Conservation (phyloP, 78 protist genomes). For the Dictyostelium firmibasis region DNA sequence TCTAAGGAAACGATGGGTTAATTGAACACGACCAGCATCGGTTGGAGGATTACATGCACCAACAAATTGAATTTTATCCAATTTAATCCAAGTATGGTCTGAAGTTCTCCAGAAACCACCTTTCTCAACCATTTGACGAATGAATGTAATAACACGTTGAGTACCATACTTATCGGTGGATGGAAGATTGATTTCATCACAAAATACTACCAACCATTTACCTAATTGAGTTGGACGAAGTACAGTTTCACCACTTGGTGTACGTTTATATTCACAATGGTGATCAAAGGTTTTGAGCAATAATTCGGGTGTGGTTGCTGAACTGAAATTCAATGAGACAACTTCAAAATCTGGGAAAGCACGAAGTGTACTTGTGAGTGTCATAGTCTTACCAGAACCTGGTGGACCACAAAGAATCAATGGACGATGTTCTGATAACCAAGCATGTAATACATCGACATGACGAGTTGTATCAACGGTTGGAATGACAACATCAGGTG, state of each 20-base stretch:
- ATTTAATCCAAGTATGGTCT: constrained; percentile 87
- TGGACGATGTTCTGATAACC: constrained; percentile 93
- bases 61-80: constrained; percentile 94
- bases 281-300: constrained; percentile 90
- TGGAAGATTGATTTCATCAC: constrained; percentile 99
- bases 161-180: constrained; percentile 97
- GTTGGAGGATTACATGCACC: constrained; percentile 99
- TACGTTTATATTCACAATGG: constrained; percentile 86
- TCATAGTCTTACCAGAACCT: constrained; percentile 98
- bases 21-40: constrained; percentile 97
- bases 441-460: constrained; percentile 90
- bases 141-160: constrained; percentile 95
- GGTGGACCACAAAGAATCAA: constrained; percentile 98
- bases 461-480: constrained; percentile 99
- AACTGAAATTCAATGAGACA: constrained; percentile 94
- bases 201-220: constrained; percentile 96
- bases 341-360: constrained; percentile 90
- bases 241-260: constrained; percentile 88
- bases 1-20: constrained; percentile 93
- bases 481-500: constrained; percentile 95
- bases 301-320: constrained; percentile 92
- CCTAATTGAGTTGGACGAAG: constrained; percentile 80
- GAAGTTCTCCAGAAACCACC: constrained; percentile 97
- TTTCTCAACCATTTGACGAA: constrained; percentile 95
- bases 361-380: constrained; percentile 88